Conservation (phyloP, 2,329 filamentous ascomycete genomes). For the Arthroderma uncinatum region DNA sequence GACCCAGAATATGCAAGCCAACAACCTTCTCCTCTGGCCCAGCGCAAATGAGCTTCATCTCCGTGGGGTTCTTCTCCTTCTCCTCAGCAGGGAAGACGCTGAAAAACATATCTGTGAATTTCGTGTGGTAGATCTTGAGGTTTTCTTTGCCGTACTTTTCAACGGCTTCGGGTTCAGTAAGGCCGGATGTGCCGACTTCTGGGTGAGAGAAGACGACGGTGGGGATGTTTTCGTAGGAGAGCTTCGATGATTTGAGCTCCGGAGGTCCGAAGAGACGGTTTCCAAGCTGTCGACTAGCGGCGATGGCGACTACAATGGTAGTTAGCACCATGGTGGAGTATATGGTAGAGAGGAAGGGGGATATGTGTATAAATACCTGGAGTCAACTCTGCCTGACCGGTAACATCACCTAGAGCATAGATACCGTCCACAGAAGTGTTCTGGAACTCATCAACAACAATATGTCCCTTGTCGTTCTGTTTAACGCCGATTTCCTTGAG, state of each 20-base stretch:
- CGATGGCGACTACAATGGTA: constrained; percentile 37
- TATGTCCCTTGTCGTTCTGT: constrained; percentile 29
- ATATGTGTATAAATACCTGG: constrained; percentile 28
- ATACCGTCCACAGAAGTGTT: constrained; percentile 39
- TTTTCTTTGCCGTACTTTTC: constrained; percentile 39
- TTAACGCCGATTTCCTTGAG: constrained; percentile 35
- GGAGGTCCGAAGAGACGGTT: constrained; percentile 41
- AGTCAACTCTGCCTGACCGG: constrained; percentile 41
- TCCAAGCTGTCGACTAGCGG: constrained; percentile 40
- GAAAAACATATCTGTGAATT: constrained; percentile 42
- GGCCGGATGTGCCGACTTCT: constrained; percentile 39
- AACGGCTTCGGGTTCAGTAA: constrained; percentile 41
- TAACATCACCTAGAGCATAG: constrained; percentile 43
- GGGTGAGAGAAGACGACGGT: constrained; percentile 45
- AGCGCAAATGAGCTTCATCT: constrained; percentile 42
- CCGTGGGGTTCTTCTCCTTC: constrained; percentile 39
- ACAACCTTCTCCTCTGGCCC: constrained; percentile 42
- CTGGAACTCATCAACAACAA: constrained; percentile 41
- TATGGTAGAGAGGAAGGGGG: not conserved
- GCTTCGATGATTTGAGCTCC: constrained; percentile 34
- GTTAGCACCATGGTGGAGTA: too few relatives aligned
- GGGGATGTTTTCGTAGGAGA: constrained; percentile 42
- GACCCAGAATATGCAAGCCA: constrained; percentile 40
- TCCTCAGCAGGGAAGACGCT: constrained; percentile 38
- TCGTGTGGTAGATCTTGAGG: constrained; percentile 41